Evolutionary conservation across 352 stramenopile species (phyloP), one percentile per base, ranked within the genome.

Genomic region (Halophytophthora batemanensis): DNA sequence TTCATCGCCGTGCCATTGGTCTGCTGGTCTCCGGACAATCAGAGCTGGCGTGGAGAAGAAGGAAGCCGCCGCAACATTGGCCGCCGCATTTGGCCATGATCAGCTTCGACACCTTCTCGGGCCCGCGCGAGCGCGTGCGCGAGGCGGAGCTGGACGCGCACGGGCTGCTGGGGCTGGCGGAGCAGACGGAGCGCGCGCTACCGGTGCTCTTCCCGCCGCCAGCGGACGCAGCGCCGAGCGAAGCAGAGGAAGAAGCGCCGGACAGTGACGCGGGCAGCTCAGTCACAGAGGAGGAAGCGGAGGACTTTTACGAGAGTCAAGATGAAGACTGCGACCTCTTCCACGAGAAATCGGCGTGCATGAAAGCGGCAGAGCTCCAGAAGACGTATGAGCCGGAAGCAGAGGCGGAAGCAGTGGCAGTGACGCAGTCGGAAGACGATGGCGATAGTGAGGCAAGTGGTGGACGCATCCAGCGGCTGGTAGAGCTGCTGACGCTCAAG

Each of bases 51-150:
- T n/a, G n/a, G n/a, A n/a, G n/a, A n/a, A n/a, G n/a, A n/a, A n/a
- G n/a, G n/a, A n/a, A n/a, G n/a, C n/a, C n/a, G n/a, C n/a, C 25
- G 4, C 25, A 8, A 31, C 25, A 31, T 31, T 8, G 25, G 25
- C 25, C 25, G 8, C 25, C 25, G 25, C 25, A 31, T 31, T 31
- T 31, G 25, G 25, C 6, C 31, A 90, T 90, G 76, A 90, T 90
- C 65, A 87, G 79, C 72, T 87, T 87, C 33, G 71, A 90, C 68
- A 87, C 79, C 33, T 90, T 90, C 68, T 73, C 62, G 17, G 74
- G 64, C 6, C 55, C 61, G 31, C 61, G 64, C 31, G 50, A 43
- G 39, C 46, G 51, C 45, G 45, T 70, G 43, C 67, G 64, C 36
- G 67, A 82, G 60, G 61, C 67, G 22, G 61, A 71, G 28, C 59